Evolutionary conservation across 345 rosid species (phyloP).

Genomic region (Sonneratia alba): DNA sequence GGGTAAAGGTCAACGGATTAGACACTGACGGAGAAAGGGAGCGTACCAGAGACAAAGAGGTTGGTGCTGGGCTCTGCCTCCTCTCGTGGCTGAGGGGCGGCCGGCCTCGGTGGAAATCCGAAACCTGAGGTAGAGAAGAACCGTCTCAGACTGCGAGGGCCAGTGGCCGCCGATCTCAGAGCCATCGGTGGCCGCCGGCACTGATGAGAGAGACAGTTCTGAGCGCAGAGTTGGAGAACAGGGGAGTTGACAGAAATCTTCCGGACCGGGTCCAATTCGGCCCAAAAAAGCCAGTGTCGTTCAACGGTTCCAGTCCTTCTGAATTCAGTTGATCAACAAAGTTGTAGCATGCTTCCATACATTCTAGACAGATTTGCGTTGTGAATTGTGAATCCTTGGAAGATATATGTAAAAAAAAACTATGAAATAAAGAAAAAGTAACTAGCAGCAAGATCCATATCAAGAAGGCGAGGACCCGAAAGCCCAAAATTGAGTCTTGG

Average conservation of each 20-base stretch:
- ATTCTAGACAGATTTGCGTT: too few relatives aligned
- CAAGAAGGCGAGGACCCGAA: not conserved
- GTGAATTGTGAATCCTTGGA: too few relatives aligned
- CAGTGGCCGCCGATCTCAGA: slow-evolving; percentile 24
- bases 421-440: too few relatives aligned
- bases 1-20: not conserved
- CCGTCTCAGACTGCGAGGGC: slow-evolving; percentile 17
- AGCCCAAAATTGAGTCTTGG: not conserved
- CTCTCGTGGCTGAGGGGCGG: slow-evolving; percentile 29
- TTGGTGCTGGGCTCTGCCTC: slow-evolving; percentile 68
- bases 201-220: too few relatives aligned
- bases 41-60: slow-evolving; percentile 61
- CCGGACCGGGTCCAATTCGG: too few relatives aligned
- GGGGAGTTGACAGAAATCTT: not conserved
- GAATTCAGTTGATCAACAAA: too few relatives aligned
- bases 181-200: slow-evolving; percentile 15
- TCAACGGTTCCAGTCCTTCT: too few relatives aligned
- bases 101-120: slow-evolving; percentile 17
- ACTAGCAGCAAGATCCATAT: too few relatives aligned
- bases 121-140: slow-evolving; percentile 37
- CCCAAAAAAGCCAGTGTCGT: too few relatives aligned
- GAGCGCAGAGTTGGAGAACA: too few relatives aligned
- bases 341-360: too few relatives aligned
- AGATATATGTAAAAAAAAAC: too few relatives aligned
- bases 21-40: not conserved